Base-by-base conservation (phyloP, 2,329 filamentous ascomycete species). In the Alternaria gansuensis region DNA sequence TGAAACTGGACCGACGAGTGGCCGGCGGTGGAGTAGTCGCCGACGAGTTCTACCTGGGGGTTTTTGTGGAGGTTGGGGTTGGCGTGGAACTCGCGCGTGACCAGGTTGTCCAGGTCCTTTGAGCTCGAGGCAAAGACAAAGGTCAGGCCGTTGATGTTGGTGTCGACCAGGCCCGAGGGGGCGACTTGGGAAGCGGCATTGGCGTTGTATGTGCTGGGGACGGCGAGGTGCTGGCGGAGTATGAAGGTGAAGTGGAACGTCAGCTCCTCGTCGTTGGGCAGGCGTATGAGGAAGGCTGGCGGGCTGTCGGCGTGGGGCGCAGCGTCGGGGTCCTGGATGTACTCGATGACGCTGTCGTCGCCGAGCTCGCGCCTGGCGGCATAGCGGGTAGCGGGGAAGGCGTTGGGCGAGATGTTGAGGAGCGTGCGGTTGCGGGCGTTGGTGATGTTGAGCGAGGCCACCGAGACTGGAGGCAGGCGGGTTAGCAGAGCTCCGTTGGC, bases 31-130 rank as follows among this genome's bases (percentile, higher is more conserved):
- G 87, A 85, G 74, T 90, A 97, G 76, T 97, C 93, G 3, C 95
- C 95, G n/a, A 99, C 89, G 43, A 98, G 84, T 72, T 96, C 90
- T 37, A 99, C 95, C 74, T 98, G 98, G 54, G 93, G 86, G 74
- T 97, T 98, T 76, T 96, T 98, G 82, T 99, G 95, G 55, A 99
- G 82, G 73, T 99, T 99, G 0, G 95, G 95, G 73, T 99, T 93
- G 66, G 94, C 93, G 69, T 98, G 93, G 71, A 99, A 98, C 77
- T 99, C 95, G 69, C 93, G 85, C 14, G 94, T 98, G 46, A 98
- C 89, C 45, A 99, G 82, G 67, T 95, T 97, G 73, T 98, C 95
- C 53, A 99, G 87, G 71, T 99, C 95, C 78, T 87, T 90, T 31
- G 87, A 81, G 51, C 88, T 96, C 0, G 93, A 92, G 40, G 92